Percentiles rank a stretch among this genome's conserved stretches.
Conservation (phyloP, 257 asterid species). For the Knoxia roxburghii region DNA sequence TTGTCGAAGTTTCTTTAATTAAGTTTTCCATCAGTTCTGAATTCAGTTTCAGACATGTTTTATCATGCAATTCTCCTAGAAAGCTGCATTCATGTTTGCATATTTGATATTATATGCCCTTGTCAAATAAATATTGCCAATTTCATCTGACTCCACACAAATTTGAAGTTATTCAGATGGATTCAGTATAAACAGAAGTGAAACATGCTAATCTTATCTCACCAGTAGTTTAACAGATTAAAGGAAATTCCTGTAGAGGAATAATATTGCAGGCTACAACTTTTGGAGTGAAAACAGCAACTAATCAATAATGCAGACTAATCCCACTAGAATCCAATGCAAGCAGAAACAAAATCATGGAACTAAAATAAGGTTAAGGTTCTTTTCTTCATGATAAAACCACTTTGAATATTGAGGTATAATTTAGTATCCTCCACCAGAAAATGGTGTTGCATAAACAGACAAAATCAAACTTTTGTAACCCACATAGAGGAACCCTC, state of each 20-base stretch:
- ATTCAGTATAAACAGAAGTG: too few species aligned
- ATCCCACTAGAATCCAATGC: not conserved
- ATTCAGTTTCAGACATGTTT: too few species aligned
- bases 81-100: not conserved
- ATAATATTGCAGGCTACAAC: not conserved
- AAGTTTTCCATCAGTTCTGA: too few species aligned
- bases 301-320: not conserved
- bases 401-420: not conserved
- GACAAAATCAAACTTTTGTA: conserved; percentile 16
- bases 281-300: not conserved
- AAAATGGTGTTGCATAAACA: conserved; percentile 9
- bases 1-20: too few species aligned
- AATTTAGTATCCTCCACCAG: not conserved
- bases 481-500: conserved; percentile 8
- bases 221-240: too few species aligned
- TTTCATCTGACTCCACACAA: too few species aligned
- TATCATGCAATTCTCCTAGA: not conserved
- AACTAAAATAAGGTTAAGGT: conserved; percentile 1
- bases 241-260: not conserved
- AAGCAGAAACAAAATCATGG: conserved; percentile 6
- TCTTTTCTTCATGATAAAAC: conserved; percentile 4
- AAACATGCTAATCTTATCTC: not conserved
- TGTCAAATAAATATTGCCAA: not conserved
- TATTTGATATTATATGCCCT: too few species aligned
- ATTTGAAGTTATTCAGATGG: too few species aligned